Evolutionary conservation across 2,329 filamentous ascomycete species (phyloP).

Genomic region (Teratosphaeria epicoccoides): DNA sequence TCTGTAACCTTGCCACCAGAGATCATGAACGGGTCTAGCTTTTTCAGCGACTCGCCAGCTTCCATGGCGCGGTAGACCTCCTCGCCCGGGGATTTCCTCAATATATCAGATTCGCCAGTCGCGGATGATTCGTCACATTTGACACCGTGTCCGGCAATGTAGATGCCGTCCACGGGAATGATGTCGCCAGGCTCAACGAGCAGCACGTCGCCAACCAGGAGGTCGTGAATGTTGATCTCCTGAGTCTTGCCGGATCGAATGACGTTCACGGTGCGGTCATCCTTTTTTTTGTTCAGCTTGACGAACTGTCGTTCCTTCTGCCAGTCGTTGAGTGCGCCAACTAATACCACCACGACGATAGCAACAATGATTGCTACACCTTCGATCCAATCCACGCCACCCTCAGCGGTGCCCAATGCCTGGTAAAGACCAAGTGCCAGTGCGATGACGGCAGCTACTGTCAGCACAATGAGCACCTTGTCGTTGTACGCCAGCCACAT

Average conservation of each 20-base stretch:
- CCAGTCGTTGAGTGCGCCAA: slow-evolving; percentile 71
- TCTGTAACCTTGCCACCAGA: slow-evolving; percentile 72
- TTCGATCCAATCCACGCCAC: slow-evolving; percentile 68
- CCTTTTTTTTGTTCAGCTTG: slow-evolving; percentile 70
- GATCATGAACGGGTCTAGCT: slow-evolving; percentile 75
- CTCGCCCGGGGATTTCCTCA: slow-evolving; percentile 55
- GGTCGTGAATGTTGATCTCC: slow-evolving; percentile 59
- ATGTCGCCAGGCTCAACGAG: slow-evolving; percentile 63
- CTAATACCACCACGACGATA: slow-evolving; percentile 63
- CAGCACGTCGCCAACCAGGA: slow-evolving; percentile 65
- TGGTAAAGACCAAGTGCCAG: slow-evolving; percentile 66
- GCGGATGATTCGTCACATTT: slow-evolving; percentile 66
- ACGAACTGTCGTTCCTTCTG: slow-evolving; percentile 74
- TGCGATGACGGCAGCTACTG: slow-evolving; percentile 61
- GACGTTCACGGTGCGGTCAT: slow-evolving; percentile 63
- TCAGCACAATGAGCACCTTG: slow-evolving; percentile 64
- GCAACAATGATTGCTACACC: slow-evolving; percentile 70
- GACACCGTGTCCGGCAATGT: slow-evolving; percentile 56
- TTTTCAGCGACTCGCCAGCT: slow-evolving; percentile 50
- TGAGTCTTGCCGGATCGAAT: slow-evolving; percentile 62
- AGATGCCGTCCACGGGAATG: slow-evolving; percentile 61
- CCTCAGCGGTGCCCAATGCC: slow-evolving; percentile 38
- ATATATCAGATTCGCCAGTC: slow-evolving; percentile 63
- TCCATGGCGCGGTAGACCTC: slow-evolving; percentile 57
- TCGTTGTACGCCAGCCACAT: slow-evolving; percentile 79